Percentiles rank a stretch among this genome's conserved stretches.
These are phyloP conservation scores for Magnolia kwangsiensis DNA, from an alignment of 164 flowering plant genomes.

Conservation along the genomic window DNA sequence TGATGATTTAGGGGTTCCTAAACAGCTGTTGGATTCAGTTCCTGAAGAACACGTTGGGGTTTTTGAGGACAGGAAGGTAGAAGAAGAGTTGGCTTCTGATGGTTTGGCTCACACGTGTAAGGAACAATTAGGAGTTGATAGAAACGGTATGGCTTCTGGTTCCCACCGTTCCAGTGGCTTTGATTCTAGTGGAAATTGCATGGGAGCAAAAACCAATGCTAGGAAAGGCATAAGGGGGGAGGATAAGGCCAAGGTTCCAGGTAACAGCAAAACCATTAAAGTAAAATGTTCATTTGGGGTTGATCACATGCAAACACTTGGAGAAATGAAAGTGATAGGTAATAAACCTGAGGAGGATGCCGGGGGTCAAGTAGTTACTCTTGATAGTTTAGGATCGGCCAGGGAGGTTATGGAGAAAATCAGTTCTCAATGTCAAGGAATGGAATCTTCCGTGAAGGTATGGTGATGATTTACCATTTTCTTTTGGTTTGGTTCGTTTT, in stretches of 20 bases:
- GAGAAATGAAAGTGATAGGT: not conserved
- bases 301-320: slow-evolving; percentile 8
- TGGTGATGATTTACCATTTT: not conserved
- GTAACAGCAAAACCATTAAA: not conserved
- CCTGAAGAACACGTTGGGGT: not conserved
- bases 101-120: not conserved
- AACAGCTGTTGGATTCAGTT: not conserved
- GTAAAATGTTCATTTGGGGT: slow-evolving; percentile 2
- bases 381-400: slow-evolving; percentile 1
- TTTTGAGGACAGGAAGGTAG: not conserved
- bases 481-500: not conserved
- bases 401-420: slow-evolving; percentile 13
- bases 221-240: not conserved
- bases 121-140: slow-evolving; percentile 11
- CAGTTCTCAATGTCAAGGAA: slow-evolving; percentile 13
- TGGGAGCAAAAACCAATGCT: slow-evolving; percentile 6
- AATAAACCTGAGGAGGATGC: slow-evolving; percentile 2
- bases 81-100: slow-evolving; percentile 16
- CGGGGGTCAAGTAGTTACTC: not conserved
- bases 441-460: slow-evolving; percentile 25
- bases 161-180: not conserved
- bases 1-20: slow-evolving; percentile 5
- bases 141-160: slow-evolving; percentile 4
- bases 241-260: not conserved
- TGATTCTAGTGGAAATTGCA: not conserved